Base-by-base conservation (phyloP, 352 stramenopile species). In the Globisporangium megalacanthum region DNA sequence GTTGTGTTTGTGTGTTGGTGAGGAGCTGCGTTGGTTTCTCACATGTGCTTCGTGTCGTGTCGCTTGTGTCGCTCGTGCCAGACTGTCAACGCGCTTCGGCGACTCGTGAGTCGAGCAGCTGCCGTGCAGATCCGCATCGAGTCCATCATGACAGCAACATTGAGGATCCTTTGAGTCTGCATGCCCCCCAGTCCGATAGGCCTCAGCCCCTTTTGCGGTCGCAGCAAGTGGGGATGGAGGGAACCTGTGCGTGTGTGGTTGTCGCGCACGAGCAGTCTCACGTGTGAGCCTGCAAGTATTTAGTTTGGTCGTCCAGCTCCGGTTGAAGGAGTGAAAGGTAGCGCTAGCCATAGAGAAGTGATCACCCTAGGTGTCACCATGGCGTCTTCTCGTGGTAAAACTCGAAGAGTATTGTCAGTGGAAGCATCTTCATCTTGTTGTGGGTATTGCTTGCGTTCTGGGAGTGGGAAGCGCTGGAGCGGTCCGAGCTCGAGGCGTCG, bases 111-210 rank as follows among this genome's bases (percentile, higher is more conserved):
- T 46, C 70, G 75, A 45, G 69, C 79, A 6, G 73, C 64, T 48
- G 50, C 49, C 33, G 70, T 83, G 47, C 79, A 89, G 55, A 76
- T 63, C 17, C 73, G 69, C 22, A 89, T 89, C 56, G 66, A 76
- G 17, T 31, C 46, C 25, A 61, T 89, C 33, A 70, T 79, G 47
- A 39, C 60, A 13, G 48, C 25, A 39, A 57, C 68, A 15, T 64
- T 67, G 64, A 44, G 60, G n/a, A 56, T 44, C 39, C 45, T 50
- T 17, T 52, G 64, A 68, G 39, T 57, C 29, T 36, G 0, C 36
- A 46, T 41, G 20, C 8, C 22, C 19, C 11, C 4, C 25, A 22
- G 13, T 14, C 9, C 8, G 19, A 29, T 29, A 35, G 14, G 46
- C 33, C 17, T 45, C 49, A 10, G 22, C 49, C 11, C 33, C 31